Evolutionary conservation across 208 protist species (phyloP).

Genomic region (Trypanosoma vivax): DNA sequence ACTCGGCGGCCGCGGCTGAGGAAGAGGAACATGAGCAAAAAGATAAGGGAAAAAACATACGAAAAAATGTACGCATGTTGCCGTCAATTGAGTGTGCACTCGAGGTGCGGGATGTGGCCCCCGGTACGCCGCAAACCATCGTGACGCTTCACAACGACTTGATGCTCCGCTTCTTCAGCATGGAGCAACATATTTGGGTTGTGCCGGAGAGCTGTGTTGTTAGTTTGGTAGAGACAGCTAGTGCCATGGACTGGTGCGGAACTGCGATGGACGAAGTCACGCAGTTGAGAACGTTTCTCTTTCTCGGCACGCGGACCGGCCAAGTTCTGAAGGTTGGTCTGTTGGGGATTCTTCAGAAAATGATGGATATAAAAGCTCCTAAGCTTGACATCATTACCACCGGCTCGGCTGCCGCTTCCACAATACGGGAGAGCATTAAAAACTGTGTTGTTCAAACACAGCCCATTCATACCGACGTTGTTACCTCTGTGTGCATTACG

Average conservation of each 20-base stretch:
- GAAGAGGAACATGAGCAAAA: slow-evolving; percentile 6
- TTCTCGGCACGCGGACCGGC: slow-evolving; percentile 16
- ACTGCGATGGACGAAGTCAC: slow-evolving; percentile 3
- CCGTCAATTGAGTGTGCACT: slow-evolving; percentile 28
- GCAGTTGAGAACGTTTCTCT: slow-evolving; percentile 6
- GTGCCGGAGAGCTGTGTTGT: slow-evolving; percentile 49
- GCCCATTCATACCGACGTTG: slow-evolving; percentile 15
- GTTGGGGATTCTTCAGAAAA: slow-evolving; percentile 5
- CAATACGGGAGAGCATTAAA: slow-evolving; percentile 16
- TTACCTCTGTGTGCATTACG: slow-evolving; percentile 17
- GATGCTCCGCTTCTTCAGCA: slow-evolving; percentile 56
- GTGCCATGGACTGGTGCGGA: slow-evolving; percentile 49
- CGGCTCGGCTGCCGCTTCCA: slow-evolving; percentile 14
- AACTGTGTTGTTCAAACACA: slow-evolving; percentile 6
- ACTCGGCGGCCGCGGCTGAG: slow-evolving; percentile 1
- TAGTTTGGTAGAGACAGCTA: slow-evolving; percentile 43
- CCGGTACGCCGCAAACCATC: slow-evolving; percentile 34
- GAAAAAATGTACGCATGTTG: slow-evolving; percentile 18
- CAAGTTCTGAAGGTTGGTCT: slow-evolving; percentile 22
- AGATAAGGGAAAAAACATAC: background rate
- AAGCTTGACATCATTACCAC: slow-evolving; percentile 12
- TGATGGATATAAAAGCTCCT: background rate
- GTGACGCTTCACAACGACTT: slow-evolving; percentile 56
- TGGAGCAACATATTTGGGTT: slow-evolving; percentile 44
- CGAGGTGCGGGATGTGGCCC: slow-evolving; percentile 31